Conservation (phyloP, 495 filamentous ascomycete genomes). For the Entonaema liquescens region DNA sequence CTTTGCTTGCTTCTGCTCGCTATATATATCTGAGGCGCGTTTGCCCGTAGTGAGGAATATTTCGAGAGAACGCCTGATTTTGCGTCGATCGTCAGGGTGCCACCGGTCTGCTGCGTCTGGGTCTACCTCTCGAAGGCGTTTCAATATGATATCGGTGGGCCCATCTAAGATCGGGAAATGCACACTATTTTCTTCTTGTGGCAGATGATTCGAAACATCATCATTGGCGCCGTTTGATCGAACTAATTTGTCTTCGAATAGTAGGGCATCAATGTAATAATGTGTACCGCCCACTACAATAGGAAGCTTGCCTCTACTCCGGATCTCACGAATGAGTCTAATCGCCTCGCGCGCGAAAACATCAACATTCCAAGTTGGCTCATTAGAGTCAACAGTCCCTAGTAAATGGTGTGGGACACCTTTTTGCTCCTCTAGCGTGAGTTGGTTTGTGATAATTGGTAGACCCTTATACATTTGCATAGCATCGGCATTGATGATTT, state of each 20-base stretch:
- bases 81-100: constrained; percentile 92
- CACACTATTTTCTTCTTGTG: constrained; percentile 48
- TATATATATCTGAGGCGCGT: constrained; percentile 87
- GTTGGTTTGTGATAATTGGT: constrained; percentile 95
- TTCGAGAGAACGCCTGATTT: constrained; percentile 88
- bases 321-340: constrained; percentile 78
- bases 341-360: constrained; percentile 75
- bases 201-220: constrained; percentile 14
- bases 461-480: constrained; percentile 97
- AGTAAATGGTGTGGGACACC: constrained; percentile 91
- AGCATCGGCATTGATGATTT: constrained; percentile 98
- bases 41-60: constrained; percentile 84
- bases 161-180: constrained; percentile 77
- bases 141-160: constrained; percentile 72
- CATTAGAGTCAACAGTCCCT: constrained; percentile 73
- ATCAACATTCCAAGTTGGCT: constrained; percentile 83
- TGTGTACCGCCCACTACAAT: constrained; percentile 94
- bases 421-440: constrained; percentile 74
- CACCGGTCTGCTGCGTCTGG: constrained; percentile 88
- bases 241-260: constrained; percentile 76
- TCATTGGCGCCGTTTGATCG: constrained; percentile 42
- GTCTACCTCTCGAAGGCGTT: constrained; percentile 79
- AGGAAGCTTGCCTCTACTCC: constrained; percentile 76
- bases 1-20: constrained; percentile 66
- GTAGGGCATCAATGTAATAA: constrained; percentile 88